A percentile compares a stretch with the other conserved stretches of the same genome.
phyloP scores from a whole-genome alignment of 345 rosid genomes.

The Gossypium herbaceum region DNA sequence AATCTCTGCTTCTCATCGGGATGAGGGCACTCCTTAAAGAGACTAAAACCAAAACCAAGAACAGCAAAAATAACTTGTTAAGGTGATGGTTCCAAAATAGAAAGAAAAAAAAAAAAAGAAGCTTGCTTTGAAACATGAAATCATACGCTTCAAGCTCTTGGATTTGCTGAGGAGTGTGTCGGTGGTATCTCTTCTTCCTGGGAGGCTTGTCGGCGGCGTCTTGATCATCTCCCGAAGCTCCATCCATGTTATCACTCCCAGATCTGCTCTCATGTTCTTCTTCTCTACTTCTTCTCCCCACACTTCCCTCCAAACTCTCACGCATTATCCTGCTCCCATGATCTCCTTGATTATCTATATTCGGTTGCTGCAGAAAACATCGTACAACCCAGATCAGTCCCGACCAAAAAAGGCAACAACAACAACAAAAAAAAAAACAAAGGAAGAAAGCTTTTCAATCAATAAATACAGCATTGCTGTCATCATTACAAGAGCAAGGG shows the following conservation, averaged over 20 bases:
- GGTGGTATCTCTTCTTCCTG: constrained; percentile 90
- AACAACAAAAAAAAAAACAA: too few species aligned
- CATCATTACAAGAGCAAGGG: constrained; percentile 62
- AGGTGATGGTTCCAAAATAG: not conserved
- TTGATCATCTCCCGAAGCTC: constrained; percentile 90
- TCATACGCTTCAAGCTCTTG: constrained; percentile 95
- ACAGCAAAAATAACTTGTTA: not conserved
- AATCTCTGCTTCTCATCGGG: constrained; percentile 86
- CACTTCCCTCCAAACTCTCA: constrained; percentile 34
- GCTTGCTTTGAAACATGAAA: constrained; percentile 9
- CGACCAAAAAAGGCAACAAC: not conserved
- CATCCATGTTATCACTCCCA: constrained; percentile 94
- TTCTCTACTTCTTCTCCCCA: constrained; percentile 43
- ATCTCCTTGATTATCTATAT: constrained; percentile 42
- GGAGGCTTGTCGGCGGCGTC: constrained; percentile 90
- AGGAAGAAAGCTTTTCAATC: not conserved
- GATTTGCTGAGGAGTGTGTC: constrained; percentile 99
- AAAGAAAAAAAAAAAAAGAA: constrained; percentile 14
- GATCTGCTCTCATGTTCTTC: constrained; percentile 85
- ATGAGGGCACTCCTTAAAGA: constrained; percentile 90
- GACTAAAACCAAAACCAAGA: constrained; percentile 18
- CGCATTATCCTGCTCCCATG: constrained; percentile 28
- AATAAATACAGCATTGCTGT: too few species aligned
- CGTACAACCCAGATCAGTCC: not conserved
- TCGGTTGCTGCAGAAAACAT: constrained; percentile 40